phyloP scores from a whole-genome alignment of 441 rosid species.

The Arabidopsis hybrid region DNA sequence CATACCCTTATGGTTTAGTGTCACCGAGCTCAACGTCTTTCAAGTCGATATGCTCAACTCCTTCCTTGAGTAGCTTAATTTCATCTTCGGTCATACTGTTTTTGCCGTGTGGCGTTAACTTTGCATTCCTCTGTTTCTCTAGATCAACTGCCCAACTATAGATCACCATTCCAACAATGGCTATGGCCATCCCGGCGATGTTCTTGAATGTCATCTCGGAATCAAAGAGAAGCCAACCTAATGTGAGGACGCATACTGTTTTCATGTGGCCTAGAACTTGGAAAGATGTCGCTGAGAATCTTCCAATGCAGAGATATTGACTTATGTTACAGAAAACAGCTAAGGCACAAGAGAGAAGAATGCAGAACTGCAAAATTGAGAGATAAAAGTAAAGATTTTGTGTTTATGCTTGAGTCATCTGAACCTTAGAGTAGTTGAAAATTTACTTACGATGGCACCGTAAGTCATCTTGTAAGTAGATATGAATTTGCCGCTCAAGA shows the following conservation, averaged over 20 bases:
- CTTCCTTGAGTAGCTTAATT: conserved; percentile 81
- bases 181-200: conserved; percentile 77
- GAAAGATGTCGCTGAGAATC: conserved; percentile 92
- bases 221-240: conserved; percentile 89
- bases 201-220: conserved; percentile 81
- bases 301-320: conserved; percentile 92
- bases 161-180: conserved; percentile 80
- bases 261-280: conserved; percentile 97
- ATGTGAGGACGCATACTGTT: conserved; percentile 81
- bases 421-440: neutral
- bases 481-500: conserved; percentile 68
- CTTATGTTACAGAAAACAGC: conserved; percentile 74
- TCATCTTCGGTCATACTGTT: conserved; percentile 85
- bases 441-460: conserved; percentile 72
- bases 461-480: conserved; percentile 71
- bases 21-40: conserved; percentile 80
- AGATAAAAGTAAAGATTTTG: conserved; percentile 8
- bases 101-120: conserved; percentile 50
- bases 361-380: neutral
- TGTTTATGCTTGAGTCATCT: neutral
- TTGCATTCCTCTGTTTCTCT: conserved; percentile 59
- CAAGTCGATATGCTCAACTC: conserved; percentile 57
- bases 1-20: conserved; percentile 50
- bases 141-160: conserved; percentile 89
- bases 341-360: too few relatives aligned